These are phyloP conservation scores for Paecilomyces sp. DNA, from an alignment of 2,329 filamentous ascomycete genomes.

Conservation along the genomic window DNA sequence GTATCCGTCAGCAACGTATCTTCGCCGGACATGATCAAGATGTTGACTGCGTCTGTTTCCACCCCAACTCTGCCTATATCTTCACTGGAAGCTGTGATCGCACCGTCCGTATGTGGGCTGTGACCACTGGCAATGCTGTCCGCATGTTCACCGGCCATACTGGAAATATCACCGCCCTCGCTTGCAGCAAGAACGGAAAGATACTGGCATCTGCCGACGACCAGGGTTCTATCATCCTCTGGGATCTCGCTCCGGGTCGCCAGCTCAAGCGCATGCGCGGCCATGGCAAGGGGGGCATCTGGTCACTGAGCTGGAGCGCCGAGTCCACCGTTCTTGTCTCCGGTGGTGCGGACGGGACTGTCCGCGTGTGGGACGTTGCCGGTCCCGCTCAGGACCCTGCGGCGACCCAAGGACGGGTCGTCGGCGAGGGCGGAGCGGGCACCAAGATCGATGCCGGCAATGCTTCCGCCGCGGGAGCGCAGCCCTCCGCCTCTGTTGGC, in stretches of 20 bases:
- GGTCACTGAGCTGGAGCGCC: slow-evolving; percentile 86
- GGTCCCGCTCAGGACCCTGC: slow-evolving; percentile 56
- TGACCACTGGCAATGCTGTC: slow-evolving; percentile 79
- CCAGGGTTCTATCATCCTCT: slow-evolving; percentile 83
- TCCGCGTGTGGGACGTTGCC: slow-evolving; percentile 88
- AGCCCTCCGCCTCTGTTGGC: slow-evolving; percentile 39
- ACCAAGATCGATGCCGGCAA: slow-evolving; percentile 47
- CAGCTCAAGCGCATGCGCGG: slow-evolving; percentile 89
- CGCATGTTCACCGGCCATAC: slow-evolving; percentile 89
- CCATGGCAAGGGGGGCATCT: slow-evolving; percentile 88
- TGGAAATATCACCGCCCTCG: slow-evolving; percentile 75
- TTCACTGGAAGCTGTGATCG: slow-evolving; percentile 93
- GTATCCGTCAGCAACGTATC: slow-evolving; percentile 79
- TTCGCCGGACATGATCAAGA: slow-evolving; percentile 89
- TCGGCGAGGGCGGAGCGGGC: slow-evolving; percentile 42
- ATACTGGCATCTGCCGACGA: slow-evolving; percentile 86
- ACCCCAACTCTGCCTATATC: slow-evolving; percentile 87
- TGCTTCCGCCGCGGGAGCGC: slow-evolving; percentile 37
- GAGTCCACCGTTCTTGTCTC: slow-evolving; percentile 88
- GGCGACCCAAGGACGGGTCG: slow-evolving; percentile 49
- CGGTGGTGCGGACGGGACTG: slow-evolving; percentile 83
- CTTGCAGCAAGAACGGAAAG: slow-evolving; percentile 81
- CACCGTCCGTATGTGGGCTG: slow-evolving; percentile 94
- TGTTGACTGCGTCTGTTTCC: slow-evolving; percentile 88
- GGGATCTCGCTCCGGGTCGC: slow-evolving; percentile 82